A percentile compares a stretch with the other conserved stretches of the same genome.
Conservation (phyloP, 768 basidiomycete species). For the Sporobolomyces roseus region DNA sequence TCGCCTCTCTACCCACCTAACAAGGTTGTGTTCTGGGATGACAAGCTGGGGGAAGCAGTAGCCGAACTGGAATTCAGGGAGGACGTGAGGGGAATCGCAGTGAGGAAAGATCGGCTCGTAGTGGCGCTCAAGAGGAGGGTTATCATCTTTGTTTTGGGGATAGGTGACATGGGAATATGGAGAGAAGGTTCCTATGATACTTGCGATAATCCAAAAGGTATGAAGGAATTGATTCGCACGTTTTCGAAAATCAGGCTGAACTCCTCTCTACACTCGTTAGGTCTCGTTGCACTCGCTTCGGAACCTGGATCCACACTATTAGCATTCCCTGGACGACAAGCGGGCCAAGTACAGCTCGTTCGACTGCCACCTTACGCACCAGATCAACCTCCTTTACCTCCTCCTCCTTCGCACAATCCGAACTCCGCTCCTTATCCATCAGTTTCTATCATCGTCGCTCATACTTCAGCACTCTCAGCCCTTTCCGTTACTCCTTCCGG, state of each 20-base stretch:
- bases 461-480: conserved; percentile 71
- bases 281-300: conserved; percentile 74
- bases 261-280: conserved; percentile 50
- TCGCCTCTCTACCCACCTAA: conserved; percentile 87
- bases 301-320: conserved; percentile 73
- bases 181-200: conserved; percentile 79
- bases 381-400: conserved; percentile 43
- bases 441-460: conserved; percentile 70
- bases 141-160: conserved; percentile 68
- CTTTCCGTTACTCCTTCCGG: conserved; percentile 75
- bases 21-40: conserved; percentile 88
- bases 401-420: conserved; percentile 35
- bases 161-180: conserved; percentile 53
- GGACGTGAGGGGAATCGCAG: conserved; percentile 41
- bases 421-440: conserved; percentile 26
- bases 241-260: too few species aligned
- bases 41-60: conserved; percentile 64
- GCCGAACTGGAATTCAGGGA: conserved; percentile 87
- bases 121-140: conserved; percentile 58
- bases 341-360: conserved; percentile 80
- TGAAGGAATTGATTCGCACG: too few species aligned
- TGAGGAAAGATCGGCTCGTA: conserved; percentile 42
- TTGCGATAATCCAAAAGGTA: conserved; percentile 77
- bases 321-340: conserved; percentile 76
- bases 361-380: conserved; percentile 75